Conservation (phyloP, 352 stramenopile genomes). For the Pythium plurisporium region DNA sequence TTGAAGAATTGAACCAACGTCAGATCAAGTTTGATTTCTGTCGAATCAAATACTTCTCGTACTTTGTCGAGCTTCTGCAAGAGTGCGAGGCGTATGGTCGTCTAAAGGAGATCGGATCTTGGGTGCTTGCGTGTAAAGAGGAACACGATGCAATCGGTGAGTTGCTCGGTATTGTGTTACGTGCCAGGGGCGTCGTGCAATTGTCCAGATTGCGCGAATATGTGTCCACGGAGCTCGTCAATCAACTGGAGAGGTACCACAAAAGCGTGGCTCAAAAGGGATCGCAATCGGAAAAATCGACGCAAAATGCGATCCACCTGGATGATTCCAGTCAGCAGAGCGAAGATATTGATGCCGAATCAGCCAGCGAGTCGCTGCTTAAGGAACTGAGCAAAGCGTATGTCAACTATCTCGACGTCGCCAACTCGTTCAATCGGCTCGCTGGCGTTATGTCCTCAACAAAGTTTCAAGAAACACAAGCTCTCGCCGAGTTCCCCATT, state of each 20-base stretch:
- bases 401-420: slow-evolving; percentile 51
- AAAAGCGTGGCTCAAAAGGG: neutral
- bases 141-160: slow-evolving; percentile 77
- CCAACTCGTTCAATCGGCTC: slow-evolving; percentile 34
- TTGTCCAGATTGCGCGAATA: slow-evolving; percentile 9
- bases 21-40: slow-evolving; percentile 77
- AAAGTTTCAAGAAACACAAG: slow-evolving; percentile 12
- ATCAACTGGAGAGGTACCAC: neutral
- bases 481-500: slow-evolving; percentile 36
- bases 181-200: slow-evolving; percentile 42
- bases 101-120: slow-evolving; percentile 65
- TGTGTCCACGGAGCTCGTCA: slow-evolving; percentile 1
- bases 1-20: slow-evolving; percentile 76
- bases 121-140: slow-evolving; percentile 77
- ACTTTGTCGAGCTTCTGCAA: slow-evolving; percentile 52
- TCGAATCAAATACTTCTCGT: slow-evolving; percentile 74
- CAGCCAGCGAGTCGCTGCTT: slow-evolving; percentile 17
- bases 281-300: neutral
- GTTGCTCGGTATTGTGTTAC: slow-evolving; percentile 54
- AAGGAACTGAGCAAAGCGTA: slow-evolving; percentile 67
- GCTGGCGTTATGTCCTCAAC: slow-evolving; percentile 16
- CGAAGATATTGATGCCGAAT: neutral
- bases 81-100: slow-evolving; percentile 48
- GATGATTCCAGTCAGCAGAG: too few relatives aligned
- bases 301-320: too few relatives aligned